A percentile compares a stretch with the other conserved stretches of the same genome.
Evolutionary conservation across 140 eudicot species (phyloP).

Genomic region (Oenanthe javanica): DNA sequence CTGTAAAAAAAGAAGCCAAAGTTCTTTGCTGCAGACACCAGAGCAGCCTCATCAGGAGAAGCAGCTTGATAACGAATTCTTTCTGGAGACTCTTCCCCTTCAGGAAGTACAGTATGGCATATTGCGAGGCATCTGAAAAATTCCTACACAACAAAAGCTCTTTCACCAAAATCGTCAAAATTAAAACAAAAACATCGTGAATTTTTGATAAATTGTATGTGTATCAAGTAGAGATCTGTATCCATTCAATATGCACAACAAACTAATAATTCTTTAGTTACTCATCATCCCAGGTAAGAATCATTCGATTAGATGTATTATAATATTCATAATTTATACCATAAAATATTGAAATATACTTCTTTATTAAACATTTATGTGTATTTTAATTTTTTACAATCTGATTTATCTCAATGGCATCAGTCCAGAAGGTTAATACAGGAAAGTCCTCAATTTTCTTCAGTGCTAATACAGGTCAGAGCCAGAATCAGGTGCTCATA

Average conservation of each 20-base stretch:
- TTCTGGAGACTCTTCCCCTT: constrained; percentile 92
- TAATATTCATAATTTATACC: background rate
- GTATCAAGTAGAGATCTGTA: background rate
- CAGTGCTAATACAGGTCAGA: too few relatives aligned
- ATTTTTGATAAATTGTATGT: background rate
- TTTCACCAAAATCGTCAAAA: background rate
- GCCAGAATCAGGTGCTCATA: too few relatives aligned
- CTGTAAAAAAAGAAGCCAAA: constrained; percentile 94
- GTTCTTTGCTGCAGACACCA: constrained; percentile 89
- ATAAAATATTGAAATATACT: background rate
- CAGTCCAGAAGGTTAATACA: too few relatives aligned
- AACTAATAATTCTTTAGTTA: background rate
- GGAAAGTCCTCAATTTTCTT: too few relatives aligned
- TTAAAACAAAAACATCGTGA: background rate
- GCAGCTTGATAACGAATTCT: constrained; percentile 93
- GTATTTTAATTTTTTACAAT: background rate
- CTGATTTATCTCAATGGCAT: background rate
- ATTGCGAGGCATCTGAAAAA: constrained; percentile 98
- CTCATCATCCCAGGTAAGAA: background rate
- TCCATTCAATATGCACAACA: background rate
- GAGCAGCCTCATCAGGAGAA: constrained; percentile 96
- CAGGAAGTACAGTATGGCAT: constrained; percentile 98
- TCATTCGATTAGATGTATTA: background rate
- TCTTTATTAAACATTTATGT: background rate
- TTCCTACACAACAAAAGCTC: constrained; percentile 51